Evolutionary conservation across 2,329 filamentous ascomycete species (phyloP).

Genomic region (Exophiala sp.): DNA sequence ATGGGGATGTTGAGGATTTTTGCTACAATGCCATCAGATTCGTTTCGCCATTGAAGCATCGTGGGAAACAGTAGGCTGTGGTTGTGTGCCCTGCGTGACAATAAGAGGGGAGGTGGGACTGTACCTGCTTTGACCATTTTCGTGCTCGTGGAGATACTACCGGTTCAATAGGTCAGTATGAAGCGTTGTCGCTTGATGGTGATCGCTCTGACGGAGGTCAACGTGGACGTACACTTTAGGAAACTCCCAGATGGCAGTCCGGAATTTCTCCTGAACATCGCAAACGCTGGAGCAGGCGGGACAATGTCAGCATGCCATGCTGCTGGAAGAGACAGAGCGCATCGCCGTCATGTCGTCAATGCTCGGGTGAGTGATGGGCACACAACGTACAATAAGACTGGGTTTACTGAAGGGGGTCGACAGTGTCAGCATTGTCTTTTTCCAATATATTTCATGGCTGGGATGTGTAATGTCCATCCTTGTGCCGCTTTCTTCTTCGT

Average conservation of each 20-base stretch:
- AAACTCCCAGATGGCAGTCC: constrained; percentile 77
- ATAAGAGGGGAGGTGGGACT: constrained; percentile 28
- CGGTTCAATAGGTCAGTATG: background rate
- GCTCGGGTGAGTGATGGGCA: background rate
- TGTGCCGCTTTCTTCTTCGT: too few species aligned
- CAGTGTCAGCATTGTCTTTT: background rate
- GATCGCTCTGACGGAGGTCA: background rate
- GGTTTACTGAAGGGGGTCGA: constrained; percentile 37
- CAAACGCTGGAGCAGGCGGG: constrained; percentile 63
- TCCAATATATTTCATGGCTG: background rate
- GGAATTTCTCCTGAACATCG: constrained; percentile 93
- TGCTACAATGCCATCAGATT: constrained; percentile 29
- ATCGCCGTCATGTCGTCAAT: background rate
- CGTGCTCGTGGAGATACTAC: constrained; percentile 58
- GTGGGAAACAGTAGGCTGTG: too few species aligned
- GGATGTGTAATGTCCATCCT: background rate
- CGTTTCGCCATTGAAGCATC: background rate
- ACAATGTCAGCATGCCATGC: background rate
- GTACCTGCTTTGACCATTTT: constrained; percentile 63
- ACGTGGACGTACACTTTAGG: constrained; percentile 64
- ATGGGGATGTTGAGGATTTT: constrained; percentile 70
- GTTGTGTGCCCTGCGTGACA: too few species aligned
- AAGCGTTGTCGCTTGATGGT: background rate
- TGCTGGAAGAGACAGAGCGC: background rate
- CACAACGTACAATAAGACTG: constrained; percentile 43